phyloP scores from a whole-genome alignment of 2,329 filamentous ascomycete species.

The Aspergillaceae sp. region DNA sequence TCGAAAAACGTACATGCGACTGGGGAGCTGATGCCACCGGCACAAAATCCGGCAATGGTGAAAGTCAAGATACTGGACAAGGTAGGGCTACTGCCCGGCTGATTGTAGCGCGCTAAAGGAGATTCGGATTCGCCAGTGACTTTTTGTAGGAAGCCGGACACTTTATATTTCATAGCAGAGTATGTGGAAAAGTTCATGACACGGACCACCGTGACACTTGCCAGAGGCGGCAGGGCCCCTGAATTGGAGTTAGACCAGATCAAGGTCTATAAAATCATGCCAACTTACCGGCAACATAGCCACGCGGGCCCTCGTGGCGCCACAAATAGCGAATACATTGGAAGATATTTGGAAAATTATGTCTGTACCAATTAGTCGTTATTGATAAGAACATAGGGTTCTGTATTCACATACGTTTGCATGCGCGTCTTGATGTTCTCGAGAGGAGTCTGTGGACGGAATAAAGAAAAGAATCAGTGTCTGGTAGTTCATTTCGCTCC shows the following conservation, averaged over 20 bases:
- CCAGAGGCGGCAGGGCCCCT: slow-evolving; percentile 39
- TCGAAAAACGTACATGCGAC: slow-evolving; percentile 33
- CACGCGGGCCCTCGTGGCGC: slow-evolving; percentile 39
- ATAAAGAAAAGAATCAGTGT: background rate
- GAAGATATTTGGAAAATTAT: slow-evolving; percentile 37
- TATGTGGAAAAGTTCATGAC: slow-evolving; percentile 41
- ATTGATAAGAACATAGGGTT: slow-evolving; percentile 3
- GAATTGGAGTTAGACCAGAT: background rate
- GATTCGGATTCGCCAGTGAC: slow-evolving; percentile 33
- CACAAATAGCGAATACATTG: slow-evolving; percentile 39
- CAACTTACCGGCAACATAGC: slow-evolving; percentile 38
- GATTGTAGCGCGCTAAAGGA: slow-evolving; percentile 34
- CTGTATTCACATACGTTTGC: slow-evolving; percentile 36
- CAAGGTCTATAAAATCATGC: background rate
- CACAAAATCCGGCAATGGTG: slow-evolving; percentile 33
- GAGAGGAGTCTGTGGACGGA: slow-evolving; percentile 32
- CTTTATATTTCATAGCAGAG: slow-evolving; percentile 33
- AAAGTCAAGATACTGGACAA: slow-evolving; percentile 36
- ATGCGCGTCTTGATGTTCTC: slow-evolving; percentile 44
- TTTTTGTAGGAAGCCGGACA: slow-evolving; percentile 32
- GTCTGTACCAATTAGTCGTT: slow-evolving; percentile 13
- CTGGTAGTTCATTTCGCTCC: no score
- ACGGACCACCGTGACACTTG: slow-evolving; percentile 38
- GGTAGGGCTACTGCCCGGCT: slow-evolving; percentile 34
- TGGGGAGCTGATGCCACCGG: slow-evolving; percentile 34